phyloP scores from a whole-genome alignment of 1,284 basidiomycete genomes.

The Sporisorium iseilematis-ciliati region DNA sequence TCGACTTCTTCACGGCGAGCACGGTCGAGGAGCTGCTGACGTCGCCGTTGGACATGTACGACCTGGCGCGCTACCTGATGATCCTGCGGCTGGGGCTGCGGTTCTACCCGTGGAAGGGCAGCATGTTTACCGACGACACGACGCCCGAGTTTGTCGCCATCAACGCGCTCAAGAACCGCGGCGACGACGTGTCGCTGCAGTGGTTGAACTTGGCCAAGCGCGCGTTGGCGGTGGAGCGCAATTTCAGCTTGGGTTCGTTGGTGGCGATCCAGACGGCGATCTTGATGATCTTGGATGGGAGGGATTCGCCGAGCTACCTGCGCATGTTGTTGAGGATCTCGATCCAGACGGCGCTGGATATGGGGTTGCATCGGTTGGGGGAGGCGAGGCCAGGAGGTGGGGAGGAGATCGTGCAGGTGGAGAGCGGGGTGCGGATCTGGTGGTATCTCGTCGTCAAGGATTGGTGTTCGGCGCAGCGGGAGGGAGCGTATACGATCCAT shows the following conservation, averaged over 20 bases:
- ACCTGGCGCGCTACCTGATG: slow-evolving; percentile 52
- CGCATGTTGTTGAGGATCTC: slow-evolving; percentile 53
- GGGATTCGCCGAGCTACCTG: slow-evolving; percentile 42
- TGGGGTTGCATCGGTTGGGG: slow-evolving; percentile 59
- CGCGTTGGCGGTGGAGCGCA: slow-evolving; percentile 40
- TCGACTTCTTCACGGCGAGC: slow-evolving; percentile 43
- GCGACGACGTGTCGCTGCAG: slow-evolving; percentile 39
- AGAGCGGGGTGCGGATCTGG: slow-evolving; percentile 59
- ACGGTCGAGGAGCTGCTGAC: slow-evolving; percentile 44
- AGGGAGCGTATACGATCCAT: slow-evolving; percentile 57
- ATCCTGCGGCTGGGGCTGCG: slow-evolving; percentile 56
- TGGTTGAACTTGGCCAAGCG: slow-evolving; percentile 53
- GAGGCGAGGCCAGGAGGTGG: slow-evolving; percentile 30
- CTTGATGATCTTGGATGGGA: slow-evolving; percentile 55
- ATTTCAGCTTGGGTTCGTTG: slow-evolving; percentile 43
- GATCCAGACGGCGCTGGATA: slow-evolving; percentile 58
- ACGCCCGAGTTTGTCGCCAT: slow-evolving; percentile 46
- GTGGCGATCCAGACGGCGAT: slow-evolving; percentile 54
- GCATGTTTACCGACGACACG: slow-evolving; percentile 31
- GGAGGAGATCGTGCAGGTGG: slow-evolving; percentile 46
- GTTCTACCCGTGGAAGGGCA: slow-evolving; percentile 55
- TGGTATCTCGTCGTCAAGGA: slow-evolving; percentile 59
- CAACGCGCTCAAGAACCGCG: slow-evolving; percentile 50
- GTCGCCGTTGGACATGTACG: slow-evolving; percentile 42
- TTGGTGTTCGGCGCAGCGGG: slow-evolving; percentile 58